A percentile compares a stretch with the other conserved stretches of the same genome.
phyloP scores from a whole-genome alignment of 495 filamentous ascomycete genomes.

The Melanomma pulvis-pyrius region DNA sequence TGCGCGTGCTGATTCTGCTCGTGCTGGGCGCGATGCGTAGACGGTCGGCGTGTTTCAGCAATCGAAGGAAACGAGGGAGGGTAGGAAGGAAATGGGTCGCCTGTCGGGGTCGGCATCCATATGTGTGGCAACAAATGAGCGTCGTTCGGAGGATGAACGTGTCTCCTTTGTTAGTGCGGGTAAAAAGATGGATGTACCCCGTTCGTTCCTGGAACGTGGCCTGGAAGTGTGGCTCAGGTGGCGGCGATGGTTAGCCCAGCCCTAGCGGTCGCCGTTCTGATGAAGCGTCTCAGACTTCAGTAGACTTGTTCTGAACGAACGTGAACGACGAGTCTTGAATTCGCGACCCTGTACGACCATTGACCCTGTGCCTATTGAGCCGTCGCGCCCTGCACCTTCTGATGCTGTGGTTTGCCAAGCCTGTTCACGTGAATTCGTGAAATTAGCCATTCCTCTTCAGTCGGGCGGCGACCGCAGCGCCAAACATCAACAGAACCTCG shows the following conservation, averaged over 20 bases:
- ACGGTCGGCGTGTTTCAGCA: constrained; percentile 25
- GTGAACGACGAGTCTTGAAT: no score
- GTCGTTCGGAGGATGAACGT: constrained; percentile 16
- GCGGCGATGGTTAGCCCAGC: neutral
- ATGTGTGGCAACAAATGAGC: constrained; percentile 22
- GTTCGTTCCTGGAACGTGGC: constrained; percentile 36
- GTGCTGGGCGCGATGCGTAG: constrained; percentile 30
- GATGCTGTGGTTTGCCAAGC: no score
- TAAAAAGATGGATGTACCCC: constrained; percentile 18
- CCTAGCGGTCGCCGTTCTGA: neutral
- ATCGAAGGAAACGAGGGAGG: constrained; percentile 27
- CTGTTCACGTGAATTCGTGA: constrained; percentile 18
- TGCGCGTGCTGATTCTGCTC: constrained; percentile 32
- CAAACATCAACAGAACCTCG: constrained; percentile 1
- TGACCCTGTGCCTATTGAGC: neutral
- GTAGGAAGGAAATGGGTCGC: constrained; percentile 34
- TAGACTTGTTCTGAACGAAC: no score
- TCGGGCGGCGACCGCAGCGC: neutral
- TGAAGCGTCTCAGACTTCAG: neutral
- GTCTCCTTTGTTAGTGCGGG: constrained; percentile 31
- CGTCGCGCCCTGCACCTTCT: no score
- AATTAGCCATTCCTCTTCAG: neutral
- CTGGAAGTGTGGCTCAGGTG: neutral
- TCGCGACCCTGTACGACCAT: no score
- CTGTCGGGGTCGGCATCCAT: constrained; percentile 45